phyloP scores from a whole-genome alignment of 106 monocot genomes.

The Dactylorhiza incarnata region DNA sequence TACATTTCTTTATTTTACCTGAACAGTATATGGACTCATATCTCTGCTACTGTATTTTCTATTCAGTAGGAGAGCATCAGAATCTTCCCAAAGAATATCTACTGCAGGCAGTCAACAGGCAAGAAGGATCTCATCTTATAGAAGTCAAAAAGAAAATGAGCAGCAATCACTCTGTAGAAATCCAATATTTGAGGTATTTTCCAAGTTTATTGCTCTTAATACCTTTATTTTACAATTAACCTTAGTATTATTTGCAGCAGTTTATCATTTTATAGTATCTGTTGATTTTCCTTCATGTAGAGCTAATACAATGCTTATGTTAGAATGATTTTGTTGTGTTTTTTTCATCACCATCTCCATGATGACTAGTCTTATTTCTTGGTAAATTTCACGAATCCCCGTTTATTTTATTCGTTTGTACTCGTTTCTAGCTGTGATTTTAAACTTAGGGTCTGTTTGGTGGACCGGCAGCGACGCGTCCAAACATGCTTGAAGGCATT shows the following conservation, averaged over 20 bases:
- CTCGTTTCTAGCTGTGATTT: too few species aligned
- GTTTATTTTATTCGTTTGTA: too few species aligned
- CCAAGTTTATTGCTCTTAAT: background rate
- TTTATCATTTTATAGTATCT: background rate
- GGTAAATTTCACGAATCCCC: too few species aligned
- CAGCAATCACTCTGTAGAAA: slow-evolving; percentile 45
- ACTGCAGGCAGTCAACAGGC: slow-evolving; percentile 7
- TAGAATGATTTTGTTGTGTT: background rate
- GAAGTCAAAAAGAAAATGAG: slow-evolving; percentile 43
- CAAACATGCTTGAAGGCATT: too few species aligned
- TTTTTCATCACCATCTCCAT: background rate
- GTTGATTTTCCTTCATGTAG: background rate
- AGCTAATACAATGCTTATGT: background rate
- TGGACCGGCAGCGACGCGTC: too few species aligned
- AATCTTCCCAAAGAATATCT: slow-evolving; percentile 28
- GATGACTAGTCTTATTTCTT: too few species aligned
- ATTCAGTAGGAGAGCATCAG: slow-evolving; percentile 29
- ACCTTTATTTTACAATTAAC: background rate
- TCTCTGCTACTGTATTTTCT: slow-evolving; percentile 1
- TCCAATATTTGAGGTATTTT: slow-evolving; percentile 42
- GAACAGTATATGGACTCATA: background rate
- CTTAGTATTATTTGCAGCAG: background rate
- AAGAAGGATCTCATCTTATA: slow-evolving; percentile 27
- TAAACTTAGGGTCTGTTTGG: too few species aligned
- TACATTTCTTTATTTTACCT: background rate